Conservation (phyloP, 176 grass and related monocot species). For the Leersia perrieri region DNA sequence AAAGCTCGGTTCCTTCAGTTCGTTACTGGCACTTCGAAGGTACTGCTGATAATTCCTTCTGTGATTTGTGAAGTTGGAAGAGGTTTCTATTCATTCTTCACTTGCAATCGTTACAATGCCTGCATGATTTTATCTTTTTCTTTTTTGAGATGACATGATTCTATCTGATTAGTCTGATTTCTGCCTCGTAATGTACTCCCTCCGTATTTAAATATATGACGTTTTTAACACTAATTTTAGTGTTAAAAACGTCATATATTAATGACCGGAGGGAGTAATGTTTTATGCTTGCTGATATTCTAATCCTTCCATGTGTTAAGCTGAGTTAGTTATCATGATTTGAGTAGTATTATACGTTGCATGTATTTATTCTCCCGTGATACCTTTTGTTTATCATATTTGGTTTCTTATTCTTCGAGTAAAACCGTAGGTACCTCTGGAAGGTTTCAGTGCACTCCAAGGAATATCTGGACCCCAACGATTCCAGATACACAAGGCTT, state of each 20-base stretch:
- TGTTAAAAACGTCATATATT: too few relatives aligned
- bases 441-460: slow-evolving; percentile 94
- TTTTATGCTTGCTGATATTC: neutral
- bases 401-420: slow-evolving; percentile 30
- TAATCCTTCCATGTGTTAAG: neutral
- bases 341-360: neutral
- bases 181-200: too few relatives aligned
- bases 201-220: too few relatives aligned
- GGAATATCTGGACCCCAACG: slow-evolving; percentile 90
- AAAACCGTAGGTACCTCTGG: slow-evolving; percentile 73
- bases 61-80: neutral
- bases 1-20: slow-evolving; percentile 99
- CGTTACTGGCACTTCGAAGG: slow-evolving; percentile 98
- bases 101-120: neutral
- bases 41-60: slow-evolving; percentile 27
- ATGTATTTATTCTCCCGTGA: neutral
- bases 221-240: too few relatives aligned
- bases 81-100: neutral
- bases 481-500: slow-evolving; percentile 99
- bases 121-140: neutral
- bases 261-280: too few relatives aligned
- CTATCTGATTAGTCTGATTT: neutral
- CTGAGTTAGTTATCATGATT: neutral
- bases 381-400: neutral
- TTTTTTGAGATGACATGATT: too few relatives aligned